phyloP scores from a whole-genome alignment of 2,329 filamentous ascomycete species.

The Rutstroemia sp. region DNA sequence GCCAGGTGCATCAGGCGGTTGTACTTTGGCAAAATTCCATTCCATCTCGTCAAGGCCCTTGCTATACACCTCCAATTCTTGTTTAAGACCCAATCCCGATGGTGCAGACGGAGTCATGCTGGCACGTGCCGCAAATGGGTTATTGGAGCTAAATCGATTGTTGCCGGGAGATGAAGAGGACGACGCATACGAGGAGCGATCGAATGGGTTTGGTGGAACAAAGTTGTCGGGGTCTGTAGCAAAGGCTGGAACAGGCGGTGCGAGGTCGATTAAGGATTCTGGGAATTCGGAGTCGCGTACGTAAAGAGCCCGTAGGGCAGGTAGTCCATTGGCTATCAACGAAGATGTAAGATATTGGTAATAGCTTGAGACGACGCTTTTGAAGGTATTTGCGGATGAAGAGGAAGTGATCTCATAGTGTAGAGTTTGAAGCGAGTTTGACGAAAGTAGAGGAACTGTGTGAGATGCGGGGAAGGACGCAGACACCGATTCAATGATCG shows the following conservation, averaged over 20 bases:
- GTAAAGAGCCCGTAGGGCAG: constrained; percentile 68
- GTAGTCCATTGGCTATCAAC: constrained; percentile 67
- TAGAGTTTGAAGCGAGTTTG: constrained; percentile 60
- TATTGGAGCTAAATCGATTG: constrained; percentile 28
- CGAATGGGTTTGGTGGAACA: constrained; percentile 19
- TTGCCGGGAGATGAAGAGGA: constrained; percentile 5
- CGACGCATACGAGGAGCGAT: constrained; percentile 25
- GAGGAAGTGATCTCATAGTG: constrained; percentile 74
- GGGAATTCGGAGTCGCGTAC: constrained; percentile 81
- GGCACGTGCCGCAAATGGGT: constrained; percentile 23
- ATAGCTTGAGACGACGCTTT: constrained; percentile 53
- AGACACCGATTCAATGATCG: constrained; percentile 48
- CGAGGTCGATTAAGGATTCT: constrained; percentile 62
- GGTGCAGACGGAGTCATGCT: neutral
- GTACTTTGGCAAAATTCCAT: constrained; percentile 58
- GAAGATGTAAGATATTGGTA: constrained; percentile 84
- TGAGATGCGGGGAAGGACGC: constrained; percentile 48
- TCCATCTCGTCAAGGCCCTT: constrained; percentile 61
- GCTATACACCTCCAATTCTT: constrained; percentile 54
- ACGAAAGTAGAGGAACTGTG: constrained; percentile 55
- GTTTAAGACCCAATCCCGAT: constrained; percentile 37
- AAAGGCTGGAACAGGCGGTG: constrained; percentile 53
- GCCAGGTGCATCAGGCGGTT: constrained; percentile 36
- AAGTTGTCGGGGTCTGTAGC: constrained; percentile 31
- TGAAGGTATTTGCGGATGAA: constrained; percentile 48